Conservation (phyloP, 441 rosid genomes). For the Corymbia calophylla region DNA sequence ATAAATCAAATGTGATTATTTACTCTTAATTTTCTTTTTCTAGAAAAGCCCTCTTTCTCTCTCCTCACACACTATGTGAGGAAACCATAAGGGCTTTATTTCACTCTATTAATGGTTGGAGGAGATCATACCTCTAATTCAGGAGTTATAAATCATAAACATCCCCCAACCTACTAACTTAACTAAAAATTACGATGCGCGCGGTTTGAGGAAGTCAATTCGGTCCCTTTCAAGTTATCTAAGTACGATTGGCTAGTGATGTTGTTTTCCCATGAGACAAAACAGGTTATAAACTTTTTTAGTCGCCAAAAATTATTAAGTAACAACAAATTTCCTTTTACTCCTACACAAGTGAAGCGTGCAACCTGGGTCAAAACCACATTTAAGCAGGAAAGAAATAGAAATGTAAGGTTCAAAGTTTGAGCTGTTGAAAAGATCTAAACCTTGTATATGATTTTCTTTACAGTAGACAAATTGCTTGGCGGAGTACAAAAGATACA, state of each 20-base stretch:
- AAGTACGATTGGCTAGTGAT: background rate
- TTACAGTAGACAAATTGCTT: background rate
- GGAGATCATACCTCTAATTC: background rate
- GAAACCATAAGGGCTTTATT: background rate
- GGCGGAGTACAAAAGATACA: background rate
- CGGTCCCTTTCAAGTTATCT: background rate
- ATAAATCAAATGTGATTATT: background rate
- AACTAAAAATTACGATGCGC: background rate
- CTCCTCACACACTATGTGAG: background rate
- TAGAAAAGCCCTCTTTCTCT: background rate
- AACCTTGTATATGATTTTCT: background rate
- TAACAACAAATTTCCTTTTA: background rate
- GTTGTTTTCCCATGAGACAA: background rate
- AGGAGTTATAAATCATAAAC: background rate
- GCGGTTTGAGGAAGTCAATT: background rate
- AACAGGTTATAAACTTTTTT: background rate
- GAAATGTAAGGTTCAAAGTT: background rate
- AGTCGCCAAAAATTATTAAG: background rate
- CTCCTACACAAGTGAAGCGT: background rate
- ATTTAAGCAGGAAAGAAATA: background rate
- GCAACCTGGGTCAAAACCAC: background rate
- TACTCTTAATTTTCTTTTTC: background rate
- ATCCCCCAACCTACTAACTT: background rate
- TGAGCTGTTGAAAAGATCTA: background rate
- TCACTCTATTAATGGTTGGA: background rate